These are phyloP conservation scores for Phaeosphaeriaceae sp. DNA, from an alignment of 2,329 filamentous ascomycete species.

Conservation along the genomic window DNA sequence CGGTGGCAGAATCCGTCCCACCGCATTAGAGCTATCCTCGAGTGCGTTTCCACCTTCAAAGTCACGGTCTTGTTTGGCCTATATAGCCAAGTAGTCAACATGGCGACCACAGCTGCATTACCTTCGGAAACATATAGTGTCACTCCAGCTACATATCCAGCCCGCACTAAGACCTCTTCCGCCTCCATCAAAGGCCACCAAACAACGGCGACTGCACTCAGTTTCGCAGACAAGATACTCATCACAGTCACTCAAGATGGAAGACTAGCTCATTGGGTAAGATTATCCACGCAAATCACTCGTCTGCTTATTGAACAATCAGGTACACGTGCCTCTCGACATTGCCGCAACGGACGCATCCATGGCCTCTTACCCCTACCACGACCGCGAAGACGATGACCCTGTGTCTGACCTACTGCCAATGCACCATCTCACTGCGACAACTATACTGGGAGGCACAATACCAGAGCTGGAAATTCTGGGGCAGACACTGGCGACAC, in stretches of 20 bases:
- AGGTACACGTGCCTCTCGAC: constrained; percentile 83
- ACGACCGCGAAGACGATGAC: constrained; percentile 54
- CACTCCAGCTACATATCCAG: constrained; percentile 68
- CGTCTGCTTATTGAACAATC: constrained; percentile 7
- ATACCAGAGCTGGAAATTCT: constrained; percentile 79
- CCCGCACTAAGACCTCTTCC: constrained; percentile 60
- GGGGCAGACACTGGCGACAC: constrained; percentile 87
- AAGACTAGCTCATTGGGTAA: constrained; percentile 88
- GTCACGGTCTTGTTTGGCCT: background rate
- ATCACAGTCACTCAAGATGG: constrained; percentile 88
- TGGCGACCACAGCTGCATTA: background rate
- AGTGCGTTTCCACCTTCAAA: background rate
- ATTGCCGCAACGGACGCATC: constrained; percentile 70
- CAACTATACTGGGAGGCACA: constrained; percentile 84
- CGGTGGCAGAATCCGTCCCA: constrained; percentile 29
- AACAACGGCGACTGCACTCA: constrained; percentile 75
- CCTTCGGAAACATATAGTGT: constrained; percentile 27
- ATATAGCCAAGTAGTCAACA: background rate
- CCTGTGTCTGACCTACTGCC: constrained; percentile 66
- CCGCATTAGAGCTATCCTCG: background rate
- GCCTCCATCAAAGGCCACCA: constrained; percentile 70
- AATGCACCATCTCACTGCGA: constrained; percentile 81
- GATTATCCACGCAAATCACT: constrained; percentile 18
- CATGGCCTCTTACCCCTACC: constrained; percentile 53
- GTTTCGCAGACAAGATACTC: constrained; percentile 89